A percentile compares a stretch with the other conserved stretches of the same genome.
Evolutionary conservation across 2,329 filamentous ascomycete species (phyloP).

Genomic region (Penicillium rolfsii): DNA sequence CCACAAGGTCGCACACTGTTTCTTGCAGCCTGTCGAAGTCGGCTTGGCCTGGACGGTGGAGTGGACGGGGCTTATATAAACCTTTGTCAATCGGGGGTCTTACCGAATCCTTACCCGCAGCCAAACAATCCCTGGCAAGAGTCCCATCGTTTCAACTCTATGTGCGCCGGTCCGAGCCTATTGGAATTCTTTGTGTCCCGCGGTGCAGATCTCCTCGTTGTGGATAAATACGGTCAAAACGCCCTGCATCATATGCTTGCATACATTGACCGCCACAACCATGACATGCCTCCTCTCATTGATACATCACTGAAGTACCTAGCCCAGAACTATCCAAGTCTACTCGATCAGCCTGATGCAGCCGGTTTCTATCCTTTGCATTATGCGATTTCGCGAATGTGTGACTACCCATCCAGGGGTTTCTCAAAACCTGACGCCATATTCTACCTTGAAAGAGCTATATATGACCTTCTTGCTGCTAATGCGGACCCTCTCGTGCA

Average conservation of each 20-base stretch:
- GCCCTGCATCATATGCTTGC: conserved; percentile 18
- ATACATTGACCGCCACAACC: neutral
- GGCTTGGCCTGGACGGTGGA: conserved; percentile 3
- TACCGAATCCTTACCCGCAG: conserved; percentile 1
- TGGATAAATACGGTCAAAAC: conserved; percentile 20
- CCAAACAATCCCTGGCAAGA: conserved; percentile 5
- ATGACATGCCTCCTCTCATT: neutral
- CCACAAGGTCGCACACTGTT: conserved; percentile 10
- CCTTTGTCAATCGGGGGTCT: no score
- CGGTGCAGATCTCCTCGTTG: conserved; percentile 17
- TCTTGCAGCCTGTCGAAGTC: conserved; percentile 4
- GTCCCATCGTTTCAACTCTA: neutral
- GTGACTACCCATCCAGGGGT: neutral
- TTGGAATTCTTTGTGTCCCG: conserved; percentile 13
- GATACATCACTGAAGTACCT: conserved; percentile 8
- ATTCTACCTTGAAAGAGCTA: conserved; percentile 1
- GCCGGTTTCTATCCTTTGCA: conserved; percentile 2
- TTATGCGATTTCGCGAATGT: conserved; percentile 4
- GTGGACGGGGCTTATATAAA: conserved; percentile 1
- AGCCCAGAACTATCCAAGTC: conserved; percentile 2
- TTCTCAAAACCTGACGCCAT: neutral
- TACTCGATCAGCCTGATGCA: conserved; percentile 16
- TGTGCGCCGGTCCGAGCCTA: neutral
- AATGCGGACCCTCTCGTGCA: conserved; percentile 16
- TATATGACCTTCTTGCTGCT: conserved; percentile 6